Percentiles rank a stretch among this genome's conserved stretches.
Conservation (phyloP, 2,329 filamentous ascomycete genomes). For the Exserohilum rostratum region DNA sequence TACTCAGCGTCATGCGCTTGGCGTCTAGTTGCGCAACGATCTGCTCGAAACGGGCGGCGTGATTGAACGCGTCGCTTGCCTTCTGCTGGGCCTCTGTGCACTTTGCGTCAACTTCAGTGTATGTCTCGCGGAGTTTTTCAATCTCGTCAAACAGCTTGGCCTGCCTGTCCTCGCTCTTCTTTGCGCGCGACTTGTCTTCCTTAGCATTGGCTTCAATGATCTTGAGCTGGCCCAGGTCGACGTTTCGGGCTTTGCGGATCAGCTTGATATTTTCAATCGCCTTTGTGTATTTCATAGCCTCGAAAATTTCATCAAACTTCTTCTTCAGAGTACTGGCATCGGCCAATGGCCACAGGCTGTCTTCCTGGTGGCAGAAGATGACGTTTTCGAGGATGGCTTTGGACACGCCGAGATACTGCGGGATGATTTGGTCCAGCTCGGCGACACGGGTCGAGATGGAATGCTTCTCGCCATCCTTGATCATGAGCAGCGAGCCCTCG, state of each 20-base stretch:
- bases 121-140: conserved; percentile 51
- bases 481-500: conserved; percentile 77
- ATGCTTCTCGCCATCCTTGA: conserved; percentile 78
- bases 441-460: conserved; percentile 79
- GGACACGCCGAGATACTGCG: conserved; percentile 85
- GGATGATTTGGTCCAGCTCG: conserved; percentile 83
- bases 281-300: conserved; percentile 95
- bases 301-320: conserved; percentile 96
- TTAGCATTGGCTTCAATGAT: conserved; percentile 79
- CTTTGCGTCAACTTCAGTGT: conserved; percentile 39
- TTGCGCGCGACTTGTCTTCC: conserved; percentile 81
- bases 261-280: conserved; percentile 94
- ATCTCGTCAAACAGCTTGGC: conserved; percentile 71
- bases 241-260: conserved; percentile 80
- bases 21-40: conserved; percentile 77
- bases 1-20: conserved; percentile 75
- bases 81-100: conserved; percentile 51
- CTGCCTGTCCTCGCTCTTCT: conserved; percentile 61
- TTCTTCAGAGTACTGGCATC: conserved; percentile 86
- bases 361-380: conserved; percentile 98
- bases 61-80: conserved; percentile 70
- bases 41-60: conserved; percentile 74
- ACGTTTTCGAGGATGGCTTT: conserved; percentile 89
- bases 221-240: conserved; percentile 74
- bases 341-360: conserved; percentile 95